phyloP scores from a whole-genome alignment of 495 filamentous ascomycete species.

The Bombardia bombarda region DNA sequence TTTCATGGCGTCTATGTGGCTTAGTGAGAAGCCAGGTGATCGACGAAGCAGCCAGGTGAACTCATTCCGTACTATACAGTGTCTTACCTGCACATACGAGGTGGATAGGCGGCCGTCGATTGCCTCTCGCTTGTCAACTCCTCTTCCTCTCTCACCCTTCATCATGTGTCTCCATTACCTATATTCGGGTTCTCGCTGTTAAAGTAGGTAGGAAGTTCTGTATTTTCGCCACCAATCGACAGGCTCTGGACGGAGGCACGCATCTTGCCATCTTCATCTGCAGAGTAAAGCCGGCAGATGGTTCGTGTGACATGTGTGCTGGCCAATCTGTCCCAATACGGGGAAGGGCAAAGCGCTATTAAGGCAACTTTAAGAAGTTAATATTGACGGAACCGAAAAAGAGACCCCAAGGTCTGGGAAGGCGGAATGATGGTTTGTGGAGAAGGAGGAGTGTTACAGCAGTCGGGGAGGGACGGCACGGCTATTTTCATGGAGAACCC shows the following conservation, averaged over 20 bases:
- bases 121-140: not conserved
- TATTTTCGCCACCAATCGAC: not conserved
- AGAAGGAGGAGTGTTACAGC: conserved; percentile 7
- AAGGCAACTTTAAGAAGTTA: conserved; percentile 8
- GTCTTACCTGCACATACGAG: too few species aligned
- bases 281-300: conserved; percentile 28
- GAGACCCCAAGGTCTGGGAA: conserved; percentile 3
- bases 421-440: conserved; percentile 9
- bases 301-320: conserved; percentile 17
- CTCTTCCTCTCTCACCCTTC: conserved; percentile 4
- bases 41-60: too few species aligned
- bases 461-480: conserved; percentile 22
- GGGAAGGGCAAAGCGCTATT: conserved; percentile 6
- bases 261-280: conserved; percentile 19
- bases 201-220: too few species aligned
- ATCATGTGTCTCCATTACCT: too few species aligned
- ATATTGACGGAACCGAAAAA: conserved; percentile 19
- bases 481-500: conserved; percentile 18
- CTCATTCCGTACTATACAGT: too few species aligned
- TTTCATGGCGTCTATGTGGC: conserved; percentile 4
- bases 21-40: not conserved
- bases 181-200: too few species aligned
- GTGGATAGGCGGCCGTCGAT: not conserved
- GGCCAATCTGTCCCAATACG: conserved; percentile 13
- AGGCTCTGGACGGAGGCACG: conserved; percentile 4